These are phyloP conservation scores for Podaxis rugospora DNA, from an alignment of 768 basidiomycete genomes.

Conservation along the genomic window DNA sequence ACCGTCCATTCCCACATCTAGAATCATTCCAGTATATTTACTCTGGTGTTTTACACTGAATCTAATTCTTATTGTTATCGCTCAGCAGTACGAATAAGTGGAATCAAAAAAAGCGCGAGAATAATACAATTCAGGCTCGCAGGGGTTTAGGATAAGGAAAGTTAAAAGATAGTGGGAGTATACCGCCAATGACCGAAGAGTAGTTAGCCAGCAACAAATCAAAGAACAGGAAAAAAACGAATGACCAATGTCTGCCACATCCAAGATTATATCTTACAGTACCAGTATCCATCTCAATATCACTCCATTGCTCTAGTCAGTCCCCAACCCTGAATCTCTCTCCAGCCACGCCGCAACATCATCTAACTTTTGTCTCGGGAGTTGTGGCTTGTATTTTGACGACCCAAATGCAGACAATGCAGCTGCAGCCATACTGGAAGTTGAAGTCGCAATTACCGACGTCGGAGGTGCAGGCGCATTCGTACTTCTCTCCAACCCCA, in stretches of 20 bases:
- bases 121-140: neutral
- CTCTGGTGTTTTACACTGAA: neutral
- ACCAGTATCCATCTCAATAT: neutral
- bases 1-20: neutral
- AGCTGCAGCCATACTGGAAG: too few species aligned
- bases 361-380: conserved; percentile 5
- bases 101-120: neutral
- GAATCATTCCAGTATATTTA: conserved; percentile 5
- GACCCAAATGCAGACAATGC: neutral
- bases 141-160: neutral
- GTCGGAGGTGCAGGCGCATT: neutral
- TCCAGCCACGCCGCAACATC: conserved; percentile 8
- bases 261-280: conserved; percentile 10
- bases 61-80: conserved; percentile 10
- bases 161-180: neutral
- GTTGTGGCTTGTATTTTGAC: neutral
- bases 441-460: neutral
- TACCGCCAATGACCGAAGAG: neutral
- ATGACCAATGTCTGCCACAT: neutral
- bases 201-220: neutral
- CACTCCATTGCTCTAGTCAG: neutral
- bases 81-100: neutral
- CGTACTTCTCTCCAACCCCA: neutral
- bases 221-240: neutral
- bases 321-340: conserved; percentile 1